A percentile compares a stretch with the other conserved stretches of the same genome.
phyloP scores from a whole-genome alignment of 208 protist genomes.

The Leishmania amazonensis region DNA sequence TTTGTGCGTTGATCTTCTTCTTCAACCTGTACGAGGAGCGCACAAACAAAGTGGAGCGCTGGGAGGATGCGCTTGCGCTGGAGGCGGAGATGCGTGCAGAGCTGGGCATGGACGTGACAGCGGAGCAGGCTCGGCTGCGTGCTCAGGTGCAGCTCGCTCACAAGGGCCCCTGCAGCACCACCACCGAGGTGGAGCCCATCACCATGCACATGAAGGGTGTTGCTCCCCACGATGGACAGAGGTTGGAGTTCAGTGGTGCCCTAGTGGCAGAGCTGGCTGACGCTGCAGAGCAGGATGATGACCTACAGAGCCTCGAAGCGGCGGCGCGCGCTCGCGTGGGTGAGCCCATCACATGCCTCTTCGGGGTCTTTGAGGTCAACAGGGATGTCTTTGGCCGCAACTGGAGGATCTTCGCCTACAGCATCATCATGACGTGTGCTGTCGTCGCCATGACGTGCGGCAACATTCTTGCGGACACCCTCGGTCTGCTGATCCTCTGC shows the following conservation, averaged over 20 bases:
- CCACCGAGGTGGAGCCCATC: not conserved
- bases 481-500: conserved; percentile 29
- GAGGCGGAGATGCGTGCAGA: conserved; percentile 34
- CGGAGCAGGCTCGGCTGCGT: conserved; percentile 12
- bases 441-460: conserved; percentile 39
- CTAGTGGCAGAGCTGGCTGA: conserved; percentile 11
- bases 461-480: conserved; percentile 30
- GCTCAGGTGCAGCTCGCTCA: not conserved
- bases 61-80: conserved; percentile 38
- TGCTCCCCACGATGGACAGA: not conserved
- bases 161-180: not conserved
- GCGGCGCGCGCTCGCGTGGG: conserved; percentile 14
- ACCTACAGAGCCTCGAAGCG: conserved; percentile 7
- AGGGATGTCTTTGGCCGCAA: conserved; percentile 47
- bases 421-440: conserved; percentile 39
- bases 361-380: conserved; percentile 55
- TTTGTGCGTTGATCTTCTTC: conserved; percentile 49
- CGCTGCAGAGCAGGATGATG: not conserved
- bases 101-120: conserved; percentile 20
- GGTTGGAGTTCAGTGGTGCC: conserved; percentile 1
- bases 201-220: not conserved
- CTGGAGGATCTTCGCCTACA: conserved; percentile 40
- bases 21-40: conserved; percentile 73
- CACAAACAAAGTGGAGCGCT: conserved; percentile 52
- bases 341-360: conserved; percentile 28